Base-by-base conservation (phyloP, 2,329 filamentous ascomycete genomes). In the Ophiostoma perfectum region DNA sequence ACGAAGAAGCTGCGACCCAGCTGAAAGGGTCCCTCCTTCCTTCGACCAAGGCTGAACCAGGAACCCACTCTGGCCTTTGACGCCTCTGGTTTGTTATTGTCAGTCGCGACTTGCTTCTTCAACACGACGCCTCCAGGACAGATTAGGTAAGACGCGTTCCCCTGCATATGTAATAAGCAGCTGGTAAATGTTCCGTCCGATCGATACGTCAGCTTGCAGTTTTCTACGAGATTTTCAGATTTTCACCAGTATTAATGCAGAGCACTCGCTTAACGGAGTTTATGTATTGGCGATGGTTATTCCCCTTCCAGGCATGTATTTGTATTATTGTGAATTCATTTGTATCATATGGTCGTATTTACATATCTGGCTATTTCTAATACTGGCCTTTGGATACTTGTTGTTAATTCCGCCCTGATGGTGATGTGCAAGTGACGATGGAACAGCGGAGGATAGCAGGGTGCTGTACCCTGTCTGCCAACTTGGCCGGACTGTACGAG, bases 11-110 rank as follows among this genome's bases (percentile, higher is more conserved):
- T 38, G 52, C 64, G 64, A 68, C 67, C 67, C 64, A 68, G 67
- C 67, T 68, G 67, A 66, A 64, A 68, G 64, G 64, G 14, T 55
- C 45, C 42, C 60, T 52, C 42, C 44, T 65, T 62, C 39, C 63
- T 55, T 27, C n/a, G 18, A 55, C 49, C n/a, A 55, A 60, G 55
- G 55, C 55, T 60, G 55, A 39, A 36, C 27, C 27, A 27, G 38
- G 27, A 38, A 60, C 27, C 55, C 41, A 38, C 41, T 16, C 27
- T 27, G 27, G 27, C 27, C 27, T 27, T 27, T 27, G 27, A 27
- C 27, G 27, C 27, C 27, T 27, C 27, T 27, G 27, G 27, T 27
- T 27, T 27, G 27, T 27, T 14, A 55, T 8, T 27, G 27, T 38
- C n/a, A 60, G 55, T 60, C 55, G 55, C 55, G 55, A 60, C 55